phyloP scores from a whole-genome alignment of 345 rosid genomes.

The Clarkia xantiana region DNA sequence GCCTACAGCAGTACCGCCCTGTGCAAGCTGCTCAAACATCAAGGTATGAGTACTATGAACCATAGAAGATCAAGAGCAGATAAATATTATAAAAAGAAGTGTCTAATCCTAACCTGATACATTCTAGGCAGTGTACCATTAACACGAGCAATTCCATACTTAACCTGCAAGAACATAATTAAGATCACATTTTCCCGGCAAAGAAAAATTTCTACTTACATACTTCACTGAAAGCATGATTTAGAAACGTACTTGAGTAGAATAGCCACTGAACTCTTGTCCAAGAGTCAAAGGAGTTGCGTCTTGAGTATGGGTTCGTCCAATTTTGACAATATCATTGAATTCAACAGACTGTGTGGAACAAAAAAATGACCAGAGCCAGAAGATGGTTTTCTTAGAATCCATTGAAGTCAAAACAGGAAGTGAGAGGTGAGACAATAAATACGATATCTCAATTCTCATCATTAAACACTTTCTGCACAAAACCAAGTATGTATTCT shows the following conservation, averaged over 20 bases:
- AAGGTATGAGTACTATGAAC: slow-evolving; percentile 20
- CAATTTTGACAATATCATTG: slow-evolving; percentile 84
- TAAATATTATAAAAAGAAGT: slow-evolving; percentile 3
- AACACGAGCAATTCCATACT: slow-evolving; percentile 71
- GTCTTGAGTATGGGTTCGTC: slow-evolving; percentile 96
- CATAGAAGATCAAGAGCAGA: background rate
- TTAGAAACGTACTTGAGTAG: slow-evolving; percentile 48
- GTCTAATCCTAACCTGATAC: slow-evolving; percentile 56
- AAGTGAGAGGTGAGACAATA: background rate
- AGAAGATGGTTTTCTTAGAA: background rate
- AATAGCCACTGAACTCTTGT: slow-evolving; percentile 96
- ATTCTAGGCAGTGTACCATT: slow-evolving; percentile 59
- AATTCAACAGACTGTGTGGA: slow-evolving; percentile 54
- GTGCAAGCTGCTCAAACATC: slow-evolving; percentile 71
- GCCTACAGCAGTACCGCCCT: slow-evolving; percentile 99
- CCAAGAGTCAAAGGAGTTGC: slow-evolving; percentile 97
- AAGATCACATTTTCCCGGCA: no score
- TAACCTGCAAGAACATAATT: slow-evolving; percentile 36
- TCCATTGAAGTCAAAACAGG: background rate
- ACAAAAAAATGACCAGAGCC: slow-evolving; percentile 1
- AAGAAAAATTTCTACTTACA: no score
- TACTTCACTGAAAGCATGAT: no score
- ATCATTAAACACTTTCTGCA: no score
- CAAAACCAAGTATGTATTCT: no score
- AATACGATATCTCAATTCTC: no score